phyloP scores from a whole-genome alignment of 2,329 filamentous ascomycete genomes.

The Diaporthe eres region DNA sequence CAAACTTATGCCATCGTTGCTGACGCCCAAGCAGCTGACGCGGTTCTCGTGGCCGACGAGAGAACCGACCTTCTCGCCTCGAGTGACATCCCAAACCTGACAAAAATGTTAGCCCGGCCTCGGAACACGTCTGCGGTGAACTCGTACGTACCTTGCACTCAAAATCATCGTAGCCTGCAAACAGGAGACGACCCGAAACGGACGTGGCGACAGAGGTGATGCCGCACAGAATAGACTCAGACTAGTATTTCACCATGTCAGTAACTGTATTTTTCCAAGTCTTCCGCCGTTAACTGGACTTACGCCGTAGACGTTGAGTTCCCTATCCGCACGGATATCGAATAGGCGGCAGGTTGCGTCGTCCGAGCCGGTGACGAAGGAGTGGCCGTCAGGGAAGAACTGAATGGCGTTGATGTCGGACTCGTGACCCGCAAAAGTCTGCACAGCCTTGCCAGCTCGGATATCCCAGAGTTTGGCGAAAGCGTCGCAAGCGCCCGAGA shows the following conservation, averaged over 20 bases:
- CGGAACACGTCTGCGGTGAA: neutral
- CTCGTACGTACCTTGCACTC: constrained; percentile 90
- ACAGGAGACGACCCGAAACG: constrained; percentile 93
- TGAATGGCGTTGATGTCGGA: constrained; percentile 99
- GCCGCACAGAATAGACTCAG: constrained; percentile 95
- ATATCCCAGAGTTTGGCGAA: constrained; percentile 99
- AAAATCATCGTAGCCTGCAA: constrained; percentile 98
- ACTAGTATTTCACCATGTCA: constrained; percentile 66
- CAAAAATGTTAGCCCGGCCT: constrained; percentile 15
- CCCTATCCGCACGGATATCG: constrained; percentile 94
- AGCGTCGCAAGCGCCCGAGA: constrained; percentile 98
- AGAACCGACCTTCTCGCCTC: constrained; percentile 96
- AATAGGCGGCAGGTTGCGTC: constrained; percentile 98
- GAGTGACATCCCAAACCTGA: constrained; percentile 97
- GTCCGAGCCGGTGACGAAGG: constrained; percentile 97
- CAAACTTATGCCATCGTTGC: constrained; percentile 98
- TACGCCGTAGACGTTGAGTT: constrained; percentile 78
- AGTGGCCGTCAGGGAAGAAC: constrained; percentile 99
- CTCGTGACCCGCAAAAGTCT: constrained; percentile 98
- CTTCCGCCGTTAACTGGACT: constrained; percentile 49
- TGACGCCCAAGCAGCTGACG: constrained; percentile 98
- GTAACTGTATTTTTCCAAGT: constrained; percentile 42
- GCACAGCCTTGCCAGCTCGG: constrained; percentile 95
- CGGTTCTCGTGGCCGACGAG: constrained; percentile 98
- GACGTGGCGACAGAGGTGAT: constrained; percentile 99